Evolutionary conservation across 2,329 filamentous ascomycete genomes (phyloP).

Genomic region (Zelopaecilomyces penicillatus): DNA sequence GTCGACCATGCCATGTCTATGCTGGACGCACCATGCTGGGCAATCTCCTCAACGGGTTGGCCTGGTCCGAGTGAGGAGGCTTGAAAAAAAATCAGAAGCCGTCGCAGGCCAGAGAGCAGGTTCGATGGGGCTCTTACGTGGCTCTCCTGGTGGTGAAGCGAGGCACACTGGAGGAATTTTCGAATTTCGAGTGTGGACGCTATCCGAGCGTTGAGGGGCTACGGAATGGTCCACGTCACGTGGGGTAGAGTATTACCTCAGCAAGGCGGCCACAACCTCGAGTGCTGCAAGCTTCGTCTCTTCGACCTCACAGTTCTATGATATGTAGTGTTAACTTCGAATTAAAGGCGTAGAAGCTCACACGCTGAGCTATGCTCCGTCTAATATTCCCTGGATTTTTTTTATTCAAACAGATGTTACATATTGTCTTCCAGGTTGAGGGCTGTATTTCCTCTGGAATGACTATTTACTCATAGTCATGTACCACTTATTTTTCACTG

Average conservation of each 20-base stretch:
- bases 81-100: constrained; percentile 26
- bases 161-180: constrained; percentile 31
- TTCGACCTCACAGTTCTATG: no score
- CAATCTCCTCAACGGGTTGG: constrained; percentile 39
- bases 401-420: no score
- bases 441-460: no score
- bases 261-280: constrained; percentile 6
- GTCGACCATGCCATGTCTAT: constrained; percentile 5
- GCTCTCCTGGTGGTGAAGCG: constrained; percentile 31
- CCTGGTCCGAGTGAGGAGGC: constrained; percentile 29
- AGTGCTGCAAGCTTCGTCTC: no score
- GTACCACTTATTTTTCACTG: no score
- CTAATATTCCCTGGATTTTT: no score
- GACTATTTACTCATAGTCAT: no score
- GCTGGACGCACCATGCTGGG: constrained; percentile 39
- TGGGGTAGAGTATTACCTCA: constrained; percentile 22
- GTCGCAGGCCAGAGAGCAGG: constrained; percentile 30
- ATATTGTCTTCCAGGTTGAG: no score
- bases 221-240: constrained; percentile 22
- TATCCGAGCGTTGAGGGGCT: constrained; percentile 36
- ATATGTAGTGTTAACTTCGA: no score
- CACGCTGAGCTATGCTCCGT: no score
- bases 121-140: constrained; percentile 28
- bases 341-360: no score
- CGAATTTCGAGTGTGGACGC: constrained; percentile 39